phyloP scores from a whole-genome alignment of 2,329 filamentous ascomycete genomes.

The Sphaceloma murrayae region DNA sequence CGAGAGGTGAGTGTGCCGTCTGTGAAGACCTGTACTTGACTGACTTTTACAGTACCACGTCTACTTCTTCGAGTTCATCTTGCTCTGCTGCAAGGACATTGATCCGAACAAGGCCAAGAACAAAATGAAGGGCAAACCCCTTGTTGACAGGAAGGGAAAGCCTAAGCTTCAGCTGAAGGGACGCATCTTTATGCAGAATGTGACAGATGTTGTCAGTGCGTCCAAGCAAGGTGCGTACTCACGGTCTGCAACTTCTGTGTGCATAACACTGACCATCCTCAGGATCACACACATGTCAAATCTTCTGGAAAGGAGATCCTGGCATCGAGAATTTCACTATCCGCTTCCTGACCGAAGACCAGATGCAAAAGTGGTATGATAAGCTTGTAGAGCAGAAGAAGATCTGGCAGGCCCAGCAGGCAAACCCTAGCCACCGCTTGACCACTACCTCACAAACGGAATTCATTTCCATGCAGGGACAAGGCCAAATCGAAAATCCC shows the following conservation, averaged over 20 bases:
- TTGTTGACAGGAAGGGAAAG: constrained; percentile 64
- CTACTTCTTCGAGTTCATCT: constrained; percentile 89
- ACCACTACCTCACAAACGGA: constrained; percentile 55
- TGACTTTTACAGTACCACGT: constrained; percentile 67
- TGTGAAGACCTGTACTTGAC: not conserved
- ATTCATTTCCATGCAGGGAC: constrained; percentile 68
- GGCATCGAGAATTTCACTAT: constrained; percentile 95
- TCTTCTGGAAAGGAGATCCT: constrained; percentile 96
- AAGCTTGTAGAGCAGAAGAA: constrained; percentile 19
- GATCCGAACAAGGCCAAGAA: constrained; percentile 72
- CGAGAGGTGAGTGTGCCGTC: constrained; percentile 57
- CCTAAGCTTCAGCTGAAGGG: constrained; percentile 79
- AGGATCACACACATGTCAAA: constrained; percentile 92
- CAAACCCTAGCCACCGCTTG: constrained; percentile 23
- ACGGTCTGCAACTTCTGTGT: not conserved
- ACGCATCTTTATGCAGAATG: constrained; percentile 97
- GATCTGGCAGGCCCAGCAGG: constrained; percentile 11
- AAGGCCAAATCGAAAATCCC: constrained; percentile 64
- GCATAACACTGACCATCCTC: constrained; percentile 10
- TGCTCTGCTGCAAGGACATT: constrained; percentile 94
- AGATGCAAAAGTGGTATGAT: constrained; percentile 75
- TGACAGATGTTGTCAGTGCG: constrained; percentile 83
- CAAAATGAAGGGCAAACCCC: constrained; percentile 61
- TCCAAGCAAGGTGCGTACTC: constrained; percentile 66
- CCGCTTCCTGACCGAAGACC: constrained; percentile 82